Conservation (phyloP, 495 filamentous ascomycete genomes). For the Neurospora terricola region DNA sequence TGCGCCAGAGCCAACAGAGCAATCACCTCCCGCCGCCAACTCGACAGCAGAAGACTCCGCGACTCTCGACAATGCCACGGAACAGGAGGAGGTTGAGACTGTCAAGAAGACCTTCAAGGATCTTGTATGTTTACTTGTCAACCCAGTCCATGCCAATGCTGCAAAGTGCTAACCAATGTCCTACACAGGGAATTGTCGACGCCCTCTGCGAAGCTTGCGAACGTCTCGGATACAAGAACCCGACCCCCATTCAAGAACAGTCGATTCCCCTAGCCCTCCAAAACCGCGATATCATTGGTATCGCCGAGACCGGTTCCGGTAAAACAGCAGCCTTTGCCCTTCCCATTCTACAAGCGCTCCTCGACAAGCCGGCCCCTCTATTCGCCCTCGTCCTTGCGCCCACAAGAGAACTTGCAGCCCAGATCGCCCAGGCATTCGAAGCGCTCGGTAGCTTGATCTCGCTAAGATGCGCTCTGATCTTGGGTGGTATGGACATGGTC, state of each 20-base stretch:
- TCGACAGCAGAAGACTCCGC: not conserved
- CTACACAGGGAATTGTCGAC: slow-evolving; percentile 60
- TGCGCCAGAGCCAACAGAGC: slow-evolving; percentile 2
- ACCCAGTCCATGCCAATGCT: not conserved
- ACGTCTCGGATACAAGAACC: slow-evolving; percentile 68
- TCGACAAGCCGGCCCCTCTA: slow-evolving; percentile 69
- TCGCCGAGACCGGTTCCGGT: slow-evolving; percentile 89
- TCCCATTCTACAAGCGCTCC: slow-evolving; percentile 77
- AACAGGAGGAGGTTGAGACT: slow-evolving; percentile 11
- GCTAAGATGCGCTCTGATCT: slow-evolving; percentile 66
- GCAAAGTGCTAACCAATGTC: not conserved
- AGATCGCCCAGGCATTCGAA: slow-evolving; percentile 79
- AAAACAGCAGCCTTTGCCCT: slow-evolving; percentile 88
- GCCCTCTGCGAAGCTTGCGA: slow-evolving; percentile 79
- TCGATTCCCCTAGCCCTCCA: slow-evolving; percentile 73
- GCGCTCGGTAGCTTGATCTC: slow-evolving; percentile 73
- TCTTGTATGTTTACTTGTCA: slow-evolving; percentile 27
- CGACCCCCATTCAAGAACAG: slow-evolving; percentile 69
- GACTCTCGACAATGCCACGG: slow-evolving; percentile 13
- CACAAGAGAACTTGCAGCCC: slow-evolving; percentile 83
- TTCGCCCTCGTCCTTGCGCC: slow-evolving; percentile 80
- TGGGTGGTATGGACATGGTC: slow-evolving; percentile 94
- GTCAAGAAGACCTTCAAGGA: slow-evolving; percentile 65
- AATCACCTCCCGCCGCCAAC: slow-evolving; percentile 1
- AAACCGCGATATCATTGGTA: slow-evolving; percentile 78